These are phyloP conservation scores for Cystobasidium pallidum DNA, from an alignment of 1,284 basidiomycete species.

Conservation along the genomic window DNA sequence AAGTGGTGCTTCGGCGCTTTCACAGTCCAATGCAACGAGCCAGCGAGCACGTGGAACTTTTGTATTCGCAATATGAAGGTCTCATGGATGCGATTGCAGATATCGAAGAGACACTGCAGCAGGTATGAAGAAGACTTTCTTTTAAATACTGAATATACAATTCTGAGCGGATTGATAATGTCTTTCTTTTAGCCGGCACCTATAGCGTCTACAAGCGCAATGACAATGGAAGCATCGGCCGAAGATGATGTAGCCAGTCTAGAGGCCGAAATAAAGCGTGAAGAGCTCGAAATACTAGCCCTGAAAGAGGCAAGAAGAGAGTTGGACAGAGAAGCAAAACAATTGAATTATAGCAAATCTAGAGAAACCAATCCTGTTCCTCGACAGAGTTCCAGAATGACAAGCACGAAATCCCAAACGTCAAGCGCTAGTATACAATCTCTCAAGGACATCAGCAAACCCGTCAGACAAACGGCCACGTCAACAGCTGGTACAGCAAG, in stretches of 20 bases:
- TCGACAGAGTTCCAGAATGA: not conserved
- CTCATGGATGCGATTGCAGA: conserved; percentile 47
- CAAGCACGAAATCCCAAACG: not conserved
- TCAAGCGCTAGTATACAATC: not conserved
- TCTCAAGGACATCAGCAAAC: not conserved
- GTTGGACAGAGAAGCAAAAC: conserved; percentile 20
- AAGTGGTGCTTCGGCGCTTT: no score
- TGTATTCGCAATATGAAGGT: conserved; percentile 49
- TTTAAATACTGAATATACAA: no score
- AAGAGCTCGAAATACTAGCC: conserved; percentile 51
- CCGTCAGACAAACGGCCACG: not conserved
- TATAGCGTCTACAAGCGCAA: conserved; percentile 6
- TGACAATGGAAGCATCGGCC: conserved; percentile 11
- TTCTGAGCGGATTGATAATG: no score
- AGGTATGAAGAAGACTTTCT: conserved; percentile 34
- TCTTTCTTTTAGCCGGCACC: not conserved
- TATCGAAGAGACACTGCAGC: conserved; percentile 47
- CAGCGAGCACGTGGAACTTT: conserved; percentile 50
- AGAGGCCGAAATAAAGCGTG: conserved; percentile 51
- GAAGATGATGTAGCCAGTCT: conserved; percentile 41
- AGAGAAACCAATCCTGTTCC: not conserved
- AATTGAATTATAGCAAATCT: not conserved
- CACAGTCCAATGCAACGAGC: conserved; percentile 48
- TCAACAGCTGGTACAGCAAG: conserved; percentile 6
- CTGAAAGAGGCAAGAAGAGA: conserved; percentile 49